Conservation (phyloP, 352 stramenopile species). For the Pythium biforme region DNA sequence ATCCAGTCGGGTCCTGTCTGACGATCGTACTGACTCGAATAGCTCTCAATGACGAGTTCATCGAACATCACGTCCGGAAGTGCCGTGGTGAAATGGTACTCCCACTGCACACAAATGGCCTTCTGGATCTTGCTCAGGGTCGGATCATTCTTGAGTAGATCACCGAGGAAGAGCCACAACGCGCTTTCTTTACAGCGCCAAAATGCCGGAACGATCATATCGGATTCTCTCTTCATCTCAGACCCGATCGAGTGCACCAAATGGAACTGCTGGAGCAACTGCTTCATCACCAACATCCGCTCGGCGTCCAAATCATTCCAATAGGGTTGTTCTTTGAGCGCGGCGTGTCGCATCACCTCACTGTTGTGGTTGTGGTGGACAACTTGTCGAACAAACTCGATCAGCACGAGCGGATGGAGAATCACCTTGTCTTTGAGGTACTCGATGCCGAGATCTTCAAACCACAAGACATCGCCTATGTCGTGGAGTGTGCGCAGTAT, state of each 20-base stretch:
- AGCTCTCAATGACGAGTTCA: constrained; percentile 23
- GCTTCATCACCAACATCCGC: constrained; percentile 24
- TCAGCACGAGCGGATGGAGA: constrained; percentile 12
- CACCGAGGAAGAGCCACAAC: background rate
- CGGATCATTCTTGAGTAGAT: background rate
- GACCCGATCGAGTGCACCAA: constrained; percentile 9
- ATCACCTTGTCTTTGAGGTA: constrained; percentile 5
- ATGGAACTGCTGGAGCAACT: constrained; percentile 18
- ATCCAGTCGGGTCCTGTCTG: constrained; percentile 3
- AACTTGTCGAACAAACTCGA: constrained; percentile 16
- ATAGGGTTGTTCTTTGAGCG: background rate
- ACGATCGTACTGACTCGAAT: background rate
- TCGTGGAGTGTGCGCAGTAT: constrained; percentile 18
- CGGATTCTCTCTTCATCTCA: constrained; percentile 14
- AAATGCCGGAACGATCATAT: constrained; percentile 12
- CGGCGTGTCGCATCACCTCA: background rate
- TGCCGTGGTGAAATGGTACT: constrained; percentile 25
- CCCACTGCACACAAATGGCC: constrained; percentile 15
- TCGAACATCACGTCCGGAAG: constrained; percentile 28
- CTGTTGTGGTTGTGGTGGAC: constrained; percentile 5
- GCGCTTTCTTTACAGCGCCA: constrained; percentile 3
- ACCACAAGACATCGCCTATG: constrained; percentile 19
- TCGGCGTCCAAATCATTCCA: constrained; percentile 10
- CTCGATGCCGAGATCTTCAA: background rate
- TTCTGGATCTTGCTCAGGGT: background rate